Evolutionary conservation across 768 basidiomycete species (phyloP).

Genomic region (Exidia glandulosa): DNA sequence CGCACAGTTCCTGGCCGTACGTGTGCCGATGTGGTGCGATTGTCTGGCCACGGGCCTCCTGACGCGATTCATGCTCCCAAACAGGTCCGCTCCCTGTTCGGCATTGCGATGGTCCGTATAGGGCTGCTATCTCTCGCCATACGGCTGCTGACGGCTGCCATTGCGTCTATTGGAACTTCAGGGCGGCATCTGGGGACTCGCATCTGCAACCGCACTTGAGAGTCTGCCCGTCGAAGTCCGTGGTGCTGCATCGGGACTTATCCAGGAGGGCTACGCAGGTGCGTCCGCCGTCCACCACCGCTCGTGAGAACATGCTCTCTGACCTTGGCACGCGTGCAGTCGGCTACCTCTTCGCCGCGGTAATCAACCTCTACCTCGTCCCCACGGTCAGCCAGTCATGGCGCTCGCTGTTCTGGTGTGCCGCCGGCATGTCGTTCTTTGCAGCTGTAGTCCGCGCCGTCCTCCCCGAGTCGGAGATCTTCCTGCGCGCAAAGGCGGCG

Average conservation of each 20-base stretch:
- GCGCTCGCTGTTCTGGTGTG: conserved; percentile 28
- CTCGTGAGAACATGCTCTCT: too few species aligned
- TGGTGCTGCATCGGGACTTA: conserved; percentile 28
- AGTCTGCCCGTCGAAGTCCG: conserved; percentile 28
- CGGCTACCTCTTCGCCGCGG: conserved; percentile 7
- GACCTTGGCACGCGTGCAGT: too few species aligned
- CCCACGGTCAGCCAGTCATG: conserved; percentile 18
- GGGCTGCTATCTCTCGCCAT: not conserved
- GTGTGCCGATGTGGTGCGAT: conserved; percentile 11
- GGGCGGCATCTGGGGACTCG: not conserved
- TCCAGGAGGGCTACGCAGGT: conserved; percentile 29
- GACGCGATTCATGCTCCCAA: conserved; percentile 21
- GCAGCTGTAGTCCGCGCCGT: conserved; percentile 26
- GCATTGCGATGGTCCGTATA: conserved; percentile 15
- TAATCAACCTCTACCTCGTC: conserved; percentile 23
- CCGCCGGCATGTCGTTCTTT: conserved; percentile 23
- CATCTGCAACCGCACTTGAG: conserved; percentile 24
- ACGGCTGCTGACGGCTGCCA: not conserved
- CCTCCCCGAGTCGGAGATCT: conserved; percentile 29
- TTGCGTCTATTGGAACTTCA: not conserved
- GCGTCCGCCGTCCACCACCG: too few species aligned
- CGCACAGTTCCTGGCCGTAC: conserved; percentile 26
- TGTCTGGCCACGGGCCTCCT: conserved; percentile 22
- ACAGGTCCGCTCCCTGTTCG: conserved; percentile 10
- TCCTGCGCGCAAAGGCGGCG: conserved; percentile 15